Percentiles rank a stretch among this genome's conserved stretches.
phyloP scores from a whole-genome alignment of 495 filamentous ascomycete species.

The Annulohypoxylon stygium region DNA sequence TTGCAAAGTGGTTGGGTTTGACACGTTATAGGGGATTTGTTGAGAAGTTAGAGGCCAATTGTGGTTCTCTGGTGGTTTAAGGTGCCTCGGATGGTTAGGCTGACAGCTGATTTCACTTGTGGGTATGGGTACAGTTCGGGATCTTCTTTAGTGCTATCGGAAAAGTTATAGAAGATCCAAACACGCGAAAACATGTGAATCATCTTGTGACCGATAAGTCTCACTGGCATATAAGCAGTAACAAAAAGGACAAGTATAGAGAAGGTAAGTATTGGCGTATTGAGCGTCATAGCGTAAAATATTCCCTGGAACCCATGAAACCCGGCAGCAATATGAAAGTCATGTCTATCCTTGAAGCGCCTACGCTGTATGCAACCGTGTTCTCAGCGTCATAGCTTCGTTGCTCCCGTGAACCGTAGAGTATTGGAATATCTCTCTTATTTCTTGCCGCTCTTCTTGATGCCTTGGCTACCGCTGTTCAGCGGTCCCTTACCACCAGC shows the following conservation, averaged over 20 bases:
- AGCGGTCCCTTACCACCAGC: constrained; percentile 68
- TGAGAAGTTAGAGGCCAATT: constrained; percentile 32
- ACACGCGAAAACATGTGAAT: neutral
- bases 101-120: constrained; percentile 37
- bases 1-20: constrained; percentile 17
- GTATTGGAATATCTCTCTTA: constrained; percentile 53
- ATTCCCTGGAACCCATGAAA: constrained; percentile 27
- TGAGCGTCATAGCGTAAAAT: constrained; percentile 33
- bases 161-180: constrained; percentile 13
- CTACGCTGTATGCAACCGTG: constrained; percentile 36
- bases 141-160: constrained; percentile 10
- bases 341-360: constrained; percentile 40
- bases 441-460: constrained; percentile 95
- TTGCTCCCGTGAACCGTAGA: constrained; percentile 34
- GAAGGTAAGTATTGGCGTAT: constrained; percentile 21
- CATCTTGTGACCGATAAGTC: neutral
- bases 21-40: constrained; percentile 28
- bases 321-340: constrained; percentile 30
- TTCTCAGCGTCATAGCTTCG: constrained; percentile 42
- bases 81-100: neutral
- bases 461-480: constrained; percentile 83
- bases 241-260: neutral
- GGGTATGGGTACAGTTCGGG: neutral
- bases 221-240: constrained; percentile 25
- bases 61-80: constrained; percentile 10